Evolutionary conservation across 78 protist species (phyloP).

Genomic region (Paratrimastix pyriformis): DNA sequence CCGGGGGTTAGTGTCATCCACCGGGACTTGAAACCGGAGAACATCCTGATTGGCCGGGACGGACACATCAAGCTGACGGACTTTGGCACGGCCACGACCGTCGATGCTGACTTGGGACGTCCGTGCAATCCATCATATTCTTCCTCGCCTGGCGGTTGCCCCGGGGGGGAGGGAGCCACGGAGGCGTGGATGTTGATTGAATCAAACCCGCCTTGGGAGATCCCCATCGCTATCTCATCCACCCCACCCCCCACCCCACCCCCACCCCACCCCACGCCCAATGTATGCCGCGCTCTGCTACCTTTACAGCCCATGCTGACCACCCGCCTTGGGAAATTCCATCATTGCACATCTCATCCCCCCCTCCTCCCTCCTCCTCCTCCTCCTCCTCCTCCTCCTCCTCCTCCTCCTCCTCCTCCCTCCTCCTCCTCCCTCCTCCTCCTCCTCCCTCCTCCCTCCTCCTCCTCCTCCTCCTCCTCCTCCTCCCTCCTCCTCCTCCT

Average conservation of each 20-base stretch:
- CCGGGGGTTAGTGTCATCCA: conserved; percentile 15
- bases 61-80: conserved; percentile 28
- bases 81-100: conserved; percentile 26
- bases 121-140: no score
- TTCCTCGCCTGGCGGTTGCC: no score
- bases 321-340: no score
- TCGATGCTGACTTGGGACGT: no score
- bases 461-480: not conserved
- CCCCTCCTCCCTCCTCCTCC: not conserved
- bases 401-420: not conserved
- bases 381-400: not conserved
- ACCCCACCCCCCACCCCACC: no score
- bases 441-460: not conserved
- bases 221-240: no score
- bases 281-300: no score
- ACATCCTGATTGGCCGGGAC: conserved; percentile 14
- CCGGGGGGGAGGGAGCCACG: no score
- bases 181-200: no score
- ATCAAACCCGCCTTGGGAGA: no score
- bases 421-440: not conserved
- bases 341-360: not conserved
- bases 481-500: not conserved
- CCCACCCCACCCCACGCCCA: no score
- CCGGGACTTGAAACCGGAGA: conserved; percentile 38
- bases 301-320: no score